These are phyloP conservation scores for Batkoa obscura DNA, from an alignment of 371 early-diverging fungal species.

Conservation along the genomic window DNA sequence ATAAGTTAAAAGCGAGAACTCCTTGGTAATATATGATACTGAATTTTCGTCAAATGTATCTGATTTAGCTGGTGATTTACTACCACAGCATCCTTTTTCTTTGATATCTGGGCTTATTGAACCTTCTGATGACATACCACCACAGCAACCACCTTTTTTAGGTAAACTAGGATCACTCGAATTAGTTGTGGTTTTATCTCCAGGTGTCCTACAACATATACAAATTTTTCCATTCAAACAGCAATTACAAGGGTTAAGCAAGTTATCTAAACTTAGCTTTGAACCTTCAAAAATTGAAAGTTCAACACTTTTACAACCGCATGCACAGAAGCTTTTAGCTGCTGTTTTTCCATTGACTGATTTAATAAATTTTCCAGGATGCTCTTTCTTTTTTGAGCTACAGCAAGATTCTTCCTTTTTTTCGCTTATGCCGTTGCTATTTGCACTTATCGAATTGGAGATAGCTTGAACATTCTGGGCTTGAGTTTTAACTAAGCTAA, in stretches of 20 bases:
- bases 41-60: neutral
- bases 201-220: neutral
- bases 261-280: neutral
- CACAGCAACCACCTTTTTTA: too few relatives aligned
- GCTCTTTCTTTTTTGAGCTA: too few relatives aligned
- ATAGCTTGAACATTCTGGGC: neutral
- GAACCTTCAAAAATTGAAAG: neutral
- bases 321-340: neutral
- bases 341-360: neutral
- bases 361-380: too few relatives aligned
- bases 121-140: too few relatives aligned
- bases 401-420: too few relatives aligned
- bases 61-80: neutral
- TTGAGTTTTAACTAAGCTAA: neutral
- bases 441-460: too few relatives aligned
- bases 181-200: neutral
- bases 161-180: neutral
- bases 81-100: too few relatives aligned
- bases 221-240: slow-evolving; percentile 1
- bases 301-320: neutral
- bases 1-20: too few relatives aligned
- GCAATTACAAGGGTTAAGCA: slow-evolving; percentile 4
- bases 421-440: too few relatives aligned
- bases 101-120: neutral
- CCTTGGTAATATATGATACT: neutral